Conservation (phyloP, 2,329 filamentous ascomycete species). For the Pestalotiopsis fici region DNA sequence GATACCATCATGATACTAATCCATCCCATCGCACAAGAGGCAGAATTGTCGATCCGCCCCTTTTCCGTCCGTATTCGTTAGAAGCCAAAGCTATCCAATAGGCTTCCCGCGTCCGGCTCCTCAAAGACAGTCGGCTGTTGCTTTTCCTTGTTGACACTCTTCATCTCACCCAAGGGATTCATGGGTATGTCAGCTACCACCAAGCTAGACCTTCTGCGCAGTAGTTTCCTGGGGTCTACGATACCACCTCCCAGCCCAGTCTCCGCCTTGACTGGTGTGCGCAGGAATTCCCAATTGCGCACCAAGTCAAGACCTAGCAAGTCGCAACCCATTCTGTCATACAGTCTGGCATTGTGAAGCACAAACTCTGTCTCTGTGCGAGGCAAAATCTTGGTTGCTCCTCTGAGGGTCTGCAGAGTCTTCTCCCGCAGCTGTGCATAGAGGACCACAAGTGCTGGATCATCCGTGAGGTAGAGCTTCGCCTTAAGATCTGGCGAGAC, state of each 20-base stretch:
- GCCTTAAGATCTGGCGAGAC: constrained; percentile 70
- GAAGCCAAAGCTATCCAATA: constrained; percentile 93
- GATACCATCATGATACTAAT: not conserved
- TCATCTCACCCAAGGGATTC: constrained; percentile 41
- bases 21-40: not conserved
- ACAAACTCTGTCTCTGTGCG: constrained; percentile 87
- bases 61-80: constrained; percentile 35
- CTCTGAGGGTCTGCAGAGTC: constrained; percentile 79
- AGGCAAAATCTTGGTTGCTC: constrained; percentile 79
- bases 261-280: constrained; percentile 25
- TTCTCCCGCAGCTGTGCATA: constrained; percentile 84
- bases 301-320: constrained; percentile 84
- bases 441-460: constrained; percentile 83
- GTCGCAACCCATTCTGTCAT: constrained; percentile 92
- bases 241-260: constrained; percentile 44
- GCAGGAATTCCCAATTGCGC: constrained; percentile 79
- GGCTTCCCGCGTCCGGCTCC: constrained; percentile 85
- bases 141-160: constrained; percentile 45
- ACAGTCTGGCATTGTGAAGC: constrained; percentile 80
- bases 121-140: constrained; percentile 77
- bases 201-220: constrained; percentile 72
- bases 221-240: constrained; percentile 66
- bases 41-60: not conserved
- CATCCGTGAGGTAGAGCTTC: constrained; percentile 83
- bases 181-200: constrained; percentile 75